Evolutionary conservation across 148 eudicot species (phyloP).

Genomic region (Rheum nobile): DNA sequence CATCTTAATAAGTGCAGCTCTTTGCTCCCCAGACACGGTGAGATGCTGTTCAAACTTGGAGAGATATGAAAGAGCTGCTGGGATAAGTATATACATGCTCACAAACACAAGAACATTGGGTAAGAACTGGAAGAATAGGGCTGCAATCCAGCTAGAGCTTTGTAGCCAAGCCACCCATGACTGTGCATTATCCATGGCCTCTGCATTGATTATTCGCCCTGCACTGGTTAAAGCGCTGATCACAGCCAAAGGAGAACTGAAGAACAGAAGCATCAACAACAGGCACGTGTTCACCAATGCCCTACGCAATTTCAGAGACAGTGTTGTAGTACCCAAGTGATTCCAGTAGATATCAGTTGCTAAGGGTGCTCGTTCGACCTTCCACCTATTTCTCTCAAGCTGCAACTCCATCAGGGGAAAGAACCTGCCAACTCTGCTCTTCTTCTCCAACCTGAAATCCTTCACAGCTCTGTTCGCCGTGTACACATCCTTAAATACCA

Average conservation of each 20-base stretch:
- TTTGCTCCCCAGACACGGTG: constrained; percentile 85
- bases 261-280: constrained; percentile 76
- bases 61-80: constrained; percentile 80
- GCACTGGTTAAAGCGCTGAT: constrained; percentile 76
- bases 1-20: constrained; percentile 91
- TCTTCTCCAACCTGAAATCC: constrained; percentile 67
- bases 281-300: constrained; percentile 75
- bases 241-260: constrained; percentile 89
- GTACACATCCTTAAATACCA: constrained; percentile 85
- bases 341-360: constrained; percentile 96
- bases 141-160: constrained; percentile 88
- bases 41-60: constrained; percentile 87
- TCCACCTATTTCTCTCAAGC: constrained; percentile 88
- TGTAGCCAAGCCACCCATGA: constrained; percentile 85
- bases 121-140: constrained; percentile 80
- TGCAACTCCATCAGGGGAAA: constrained; percentile 82
- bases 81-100: constrained; percentile 92
- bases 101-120: constrained; percentile 94
- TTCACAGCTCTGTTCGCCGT: constrained; percentile 74
- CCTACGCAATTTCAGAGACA: constrained; percentile 57
- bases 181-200: constrained; percentile 91
- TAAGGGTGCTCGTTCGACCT: constrained; percentile 85
- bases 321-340: constrained; percentile 72
- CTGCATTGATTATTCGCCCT: constrained; percentile 82
- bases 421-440: constrained; percentile 66